Conservation (phyloP, 2,329 filamentous ascomycete genomes). For the Claviceps monticola region DNA sequence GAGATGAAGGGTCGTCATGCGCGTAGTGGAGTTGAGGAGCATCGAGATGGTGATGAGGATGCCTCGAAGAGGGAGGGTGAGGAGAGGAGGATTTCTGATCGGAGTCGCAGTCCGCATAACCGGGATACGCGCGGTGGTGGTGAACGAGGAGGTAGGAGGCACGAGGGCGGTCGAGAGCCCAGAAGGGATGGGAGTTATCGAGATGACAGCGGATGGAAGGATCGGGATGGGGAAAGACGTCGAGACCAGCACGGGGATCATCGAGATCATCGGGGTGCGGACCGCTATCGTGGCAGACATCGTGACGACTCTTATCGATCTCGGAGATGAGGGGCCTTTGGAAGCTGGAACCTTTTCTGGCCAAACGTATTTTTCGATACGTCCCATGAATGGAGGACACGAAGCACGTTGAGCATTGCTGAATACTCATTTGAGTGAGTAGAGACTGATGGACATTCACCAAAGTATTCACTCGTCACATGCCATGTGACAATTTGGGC, state of each 20-base stretch:
- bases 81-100: slow-evolving; percentile 6
- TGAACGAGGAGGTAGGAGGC: slow-evolving; percentile 8
- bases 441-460: no score
- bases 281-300: not conserved
- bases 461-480: no score
- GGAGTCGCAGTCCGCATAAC: slow-evolving; percentile 26
- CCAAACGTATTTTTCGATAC: not conserved
- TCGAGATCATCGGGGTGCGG: not conserved
- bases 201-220: slow-evolving; percentile 5
- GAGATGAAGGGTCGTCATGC: slow-evolving; percentile 43
- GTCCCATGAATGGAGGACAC: not conserved
- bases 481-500: no score
- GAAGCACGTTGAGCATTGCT: not conserved
- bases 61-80: slow-evolving; percentile 2
- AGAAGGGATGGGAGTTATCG: slow-evolving; percentile 10
- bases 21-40: slow-evolving; percentile 20
- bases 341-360: not conserved
- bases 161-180: slow-evolving; percentile 14
- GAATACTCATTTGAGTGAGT: no score
- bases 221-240: slow-evolving; percentile 4
- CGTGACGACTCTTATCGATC: slow-evolving; percentile 9
- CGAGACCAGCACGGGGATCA: not conserved
- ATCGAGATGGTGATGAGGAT: slow-evolving; percentile 9
- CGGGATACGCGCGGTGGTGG: slow-evolving; percentile 14
- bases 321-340: slow-evolving; percentile 5